A percentile compares a stretch with the other conserved stretches of the same genome.
Conservation (phyloP, 2,329 filamentous ascomycete species). For the Aspergillus puulaauensis region DNA sequence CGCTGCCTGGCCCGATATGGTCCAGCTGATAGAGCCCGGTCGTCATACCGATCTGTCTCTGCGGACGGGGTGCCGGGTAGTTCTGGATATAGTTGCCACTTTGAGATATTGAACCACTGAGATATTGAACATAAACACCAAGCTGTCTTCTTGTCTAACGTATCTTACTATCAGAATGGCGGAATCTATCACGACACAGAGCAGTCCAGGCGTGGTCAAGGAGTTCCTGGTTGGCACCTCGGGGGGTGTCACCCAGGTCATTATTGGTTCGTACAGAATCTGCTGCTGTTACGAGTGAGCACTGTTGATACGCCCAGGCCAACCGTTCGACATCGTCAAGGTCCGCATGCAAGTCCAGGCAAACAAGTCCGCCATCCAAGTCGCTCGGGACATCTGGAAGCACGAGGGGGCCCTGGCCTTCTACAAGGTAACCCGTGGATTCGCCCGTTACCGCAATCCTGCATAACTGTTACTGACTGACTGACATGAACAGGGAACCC, state of each 20-base stretch:
- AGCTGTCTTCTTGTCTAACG: no score
- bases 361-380: constrained; percentile 69
- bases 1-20: neutral
- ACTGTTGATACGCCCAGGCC: constrained; percentile 42
- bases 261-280: constrained; percentile 66
- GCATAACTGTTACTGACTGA: neutral
- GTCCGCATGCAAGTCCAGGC: constrained; percentile 87
- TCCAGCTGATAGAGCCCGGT: neutral
- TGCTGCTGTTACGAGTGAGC: no score
- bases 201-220: neutral
- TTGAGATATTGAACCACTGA: no score
- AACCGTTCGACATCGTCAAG: constrained; percentile 86
- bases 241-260: constrained; percentile 84
- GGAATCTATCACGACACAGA: neutral
- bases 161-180: no score
- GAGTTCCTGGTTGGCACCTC: constrained; percentile 60
- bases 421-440: constrained; percentile 58
- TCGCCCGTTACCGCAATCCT: no score
- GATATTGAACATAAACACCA: no score
- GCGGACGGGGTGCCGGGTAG: neutral
- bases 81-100: neutral
- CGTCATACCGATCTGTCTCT: neutral
- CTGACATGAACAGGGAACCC: constrained; percentile 65
- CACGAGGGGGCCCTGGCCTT: constrained; percentile 85
- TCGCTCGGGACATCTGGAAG: constrained; percentile 75